phyloP scores from a whole-genome alignment of 1,139 yeast genomes.

The Hyphopichia wangnamkhiaoensis region DNA sequence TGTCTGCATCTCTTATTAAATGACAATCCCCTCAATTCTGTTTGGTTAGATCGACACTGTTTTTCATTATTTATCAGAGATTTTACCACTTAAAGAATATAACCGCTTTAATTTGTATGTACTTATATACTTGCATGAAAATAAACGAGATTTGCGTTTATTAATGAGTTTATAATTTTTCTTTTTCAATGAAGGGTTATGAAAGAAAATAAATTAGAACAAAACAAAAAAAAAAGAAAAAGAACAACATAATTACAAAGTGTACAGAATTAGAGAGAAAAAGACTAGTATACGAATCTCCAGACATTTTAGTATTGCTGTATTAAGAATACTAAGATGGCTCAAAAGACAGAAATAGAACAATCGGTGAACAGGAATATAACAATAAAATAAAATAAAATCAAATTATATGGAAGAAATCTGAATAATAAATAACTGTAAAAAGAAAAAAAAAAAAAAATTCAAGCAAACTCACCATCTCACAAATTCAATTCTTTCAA shows the following conservation, averaged over 20 bases:
- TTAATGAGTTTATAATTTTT: too few species aligned
- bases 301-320: too few species aligned
- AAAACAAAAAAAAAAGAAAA: background rate
- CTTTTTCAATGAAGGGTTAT: background rate
- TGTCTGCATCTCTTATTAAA: too few species aligned
- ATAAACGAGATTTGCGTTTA: too few species aligned
- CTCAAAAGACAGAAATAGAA: background rate
- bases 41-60: too few species aligned
- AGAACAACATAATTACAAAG: background rate
- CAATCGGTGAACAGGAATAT: background rate
- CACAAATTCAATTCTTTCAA: slow-evolving; percentile 74
- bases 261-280: background rate
- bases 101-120: too few species aligned
- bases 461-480: background rate
- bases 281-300: background rate
- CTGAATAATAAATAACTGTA: background rate
- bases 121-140: too few species aligned
- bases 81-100: too few species aligned
- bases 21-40: too few species aligned
- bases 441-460: background rate
- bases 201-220: background rate
- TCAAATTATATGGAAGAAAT: background rate
- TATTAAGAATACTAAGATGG: too few species aligned
- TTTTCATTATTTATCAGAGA: too few species aligned
- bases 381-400: background rate